Evolutionary conservation across 2,329 filamentous ascomycete species (phyloP).

Genomic region (Rhynchosporium agropyri): DNA sequence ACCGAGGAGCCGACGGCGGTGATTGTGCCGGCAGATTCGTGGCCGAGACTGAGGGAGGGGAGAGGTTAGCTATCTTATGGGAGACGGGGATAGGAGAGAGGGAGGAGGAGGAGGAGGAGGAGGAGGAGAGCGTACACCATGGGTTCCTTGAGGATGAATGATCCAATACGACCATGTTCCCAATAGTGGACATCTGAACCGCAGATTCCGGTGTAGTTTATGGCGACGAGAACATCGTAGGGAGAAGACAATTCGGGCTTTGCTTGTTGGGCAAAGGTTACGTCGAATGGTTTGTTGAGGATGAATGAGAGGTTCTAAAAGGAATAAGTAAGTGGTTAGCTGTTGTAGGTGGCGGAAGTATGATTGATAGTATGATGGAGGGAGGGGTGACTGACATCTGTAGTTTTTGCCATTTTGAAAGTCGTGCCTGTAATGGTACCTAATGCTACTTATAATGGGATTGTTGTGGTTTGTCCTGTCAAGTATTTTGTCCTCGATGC

Average conservation of each 20-base stretch:
- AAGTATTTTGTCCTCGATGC: no score
- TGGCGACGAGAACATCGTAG: slow-evolving; percentile 64
- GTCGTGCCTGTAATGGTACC: neutral
- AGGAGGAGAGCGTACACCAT: slow-evolving; percentile 47
- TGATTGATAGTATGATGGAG: neutral
- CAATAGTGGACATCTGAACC: slow-evolving; percentile 74
- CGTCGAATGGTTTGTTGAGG: slow-evolving; percentile 42
- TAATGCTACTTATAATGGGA: neutral
- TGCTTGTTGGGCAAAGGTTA: slow-evolving; percentile 42
- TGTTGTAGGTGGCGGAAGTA: slow-evolving; percentile 24
- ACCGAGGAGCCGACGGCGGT: slow-evolving; percentile 69
- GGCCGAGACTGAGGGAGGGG: slow-evolving; percentile 52
- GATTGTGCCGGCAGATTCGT: slow-evolving; percentile 79
- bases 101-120: neutral
- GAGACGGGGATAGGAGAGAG: neutral
- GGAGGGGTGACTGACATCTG: slow-evolving; percentile 11
- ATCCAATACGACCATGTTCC: slow-evolving; percentile 67
- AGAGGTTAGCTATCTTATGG: neutral
- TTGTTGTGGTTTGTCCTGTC: no score
- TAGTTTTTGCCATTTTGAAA: slow-evolving; percentile 16
- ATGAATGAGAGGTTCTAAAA: slow-evolving; percentile 46
- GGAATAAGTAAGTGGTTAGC: slow-evolving; percentile 17
- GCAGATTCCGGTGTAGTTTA: slow-evolving; percentile 69
- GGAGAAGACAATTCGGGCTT: slow-evolving; percentile 48
- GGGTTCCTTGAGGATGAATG: slow-evolving; percentile 66